Evolutionary conservation across 2,329 filamentous ascomycete species (phyloP).

Genomic region (Nigrospora sphaerica): DNA sequence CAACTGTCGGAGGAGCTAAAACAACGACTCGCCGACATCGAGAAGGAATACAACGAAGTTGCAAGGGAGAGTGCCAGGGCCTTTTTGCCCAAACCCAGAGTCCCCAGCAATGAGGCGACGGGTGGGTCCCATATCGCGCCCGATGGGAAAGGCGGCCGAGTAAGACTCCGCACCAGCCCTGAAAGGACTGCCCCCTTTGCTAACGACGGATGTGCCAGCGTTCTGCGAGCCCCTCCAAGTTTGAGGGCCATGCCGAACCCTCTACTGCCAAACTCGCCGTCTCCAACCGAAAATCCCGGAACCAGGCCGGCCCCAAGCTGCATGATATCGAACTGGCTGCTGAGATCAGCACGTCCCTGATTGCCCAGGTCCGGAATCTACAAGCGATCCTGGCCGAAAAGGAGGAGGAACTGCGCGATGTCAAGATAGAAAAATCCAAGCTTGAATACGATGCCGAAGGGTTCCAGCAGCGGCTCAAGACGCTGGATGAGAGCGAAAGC

Average conservation of each 20-base stretch:
- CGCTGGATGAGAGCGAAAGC: slow-evolving; percentile 87
- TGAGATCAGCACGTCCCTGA: slow-evolving; percentile 89
- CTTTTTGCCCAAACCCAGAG: slow-evolving; percentile 77
- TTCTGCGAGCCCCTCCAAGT: slow-evolving; percentile 67
- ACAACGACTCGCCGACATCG: slow-evolving; percentile 75
- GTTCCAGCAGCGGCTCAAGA: slow-evolving; percentile 71
- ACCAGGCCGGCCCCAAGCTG: slow-evolving; percentile 79
- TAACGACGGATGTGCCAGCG: slow-evolving; percentile 38
- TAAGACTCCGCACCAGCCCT: slow-evolving; percentile 25
- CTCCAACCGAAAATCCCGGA: slow-evolving; percentile 80
- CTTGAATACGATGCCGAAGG: slow-evolving; percentile 78
- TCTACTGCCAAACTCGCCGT: slow-evolving; percentile 87
- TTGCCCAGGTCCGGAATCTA: slow-evolving; percentile 87
- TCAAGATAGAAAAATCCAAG: slow-evolving; percentile 67
- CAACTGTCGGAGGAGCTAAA: slow-evolving; percentile 80
- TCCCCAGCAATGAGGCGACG: slow-evolving; percentile 60
- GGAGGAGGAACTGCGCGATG: slow-evolving; percentile 74
- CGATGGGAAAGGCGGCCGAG: slow-evolving; percentile 44
- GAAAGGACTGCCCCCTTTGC: slow-evolving; percentile 2
- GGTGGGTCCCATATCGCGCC: slow-evolving; percentile 45
- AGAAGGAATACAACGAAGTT: slow-evolving; percentile 92
- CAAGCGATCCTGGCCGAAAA: slow-evolving; percentile 80
- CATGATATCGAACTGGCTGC: slow-evolving; percentile 98
- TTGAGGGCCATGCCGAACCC: slow-evolving; percentile 74
- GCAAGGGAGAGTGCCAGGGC: slow-evolving; percentile 83